phyloP scores from a whole-genome alignment of 2,329 filamentous ascomycete genomes.

The Penicillium sp. region DNA sequence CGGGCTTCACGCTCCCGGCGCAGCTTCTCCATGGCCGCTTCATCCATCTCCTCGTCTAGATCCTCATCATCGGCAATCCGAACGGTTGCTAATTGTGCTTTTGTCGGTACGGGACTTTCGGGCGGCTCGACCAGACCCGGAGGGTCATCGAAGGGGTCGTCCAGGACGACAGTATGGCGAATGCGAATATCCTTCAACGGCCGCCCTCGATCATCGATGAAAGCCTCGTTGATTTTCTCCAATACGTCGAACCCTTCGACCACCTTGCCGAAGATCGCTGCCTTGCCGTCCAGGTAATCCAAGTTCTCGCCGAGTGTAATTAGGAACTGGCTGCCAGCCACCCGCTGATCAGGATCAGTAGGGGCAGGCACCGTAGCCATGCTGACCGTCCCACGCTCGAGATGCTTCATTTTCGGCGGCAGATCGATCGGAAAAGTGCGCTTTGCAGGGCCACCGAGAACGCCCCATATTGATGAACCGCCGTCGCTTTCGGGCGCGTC shows the following conservation, averaged over 20 bases:
- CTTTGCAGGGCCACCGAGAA: slow-evolving; percentile 69
- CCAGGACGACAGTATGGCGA: slow-evolving; percentile 85
- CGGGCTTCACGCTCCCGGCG: slow-evolving; percentile 87
- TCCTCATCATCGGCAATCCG: slow-evolving; percentile 89
- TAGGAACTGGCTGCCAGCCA: slow-evolving; percentile 91
- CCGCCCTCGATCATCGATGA: slow-evolving; percentile 81
- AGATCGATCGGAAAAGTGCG: slow-evolving; percentile 83
- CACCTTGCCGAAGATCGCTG: slow-evolving; percentile 92
- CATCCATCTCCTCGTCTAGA: slow-evolving; percentile 75
- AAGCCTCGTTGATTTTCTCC: slow-evolving; percentile 89
- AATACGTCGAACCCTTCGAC: slow-evolving; percentile 94
- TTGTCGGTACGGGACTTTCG: slow-evolving; percentile 76
- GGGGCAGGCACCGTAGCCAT: slow-evolving; percentile 88
- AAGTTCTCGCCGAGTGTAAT: slow-evolving; percentile 87
- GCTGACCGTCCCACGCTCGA: slow-evolving; percentile 87
- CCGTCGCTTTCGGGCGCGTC: slow-evolving; percentile 84
- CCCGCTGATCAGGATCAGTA: slow-evolving; percentile 74
- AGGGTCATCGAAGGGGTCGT: slow-evolving; percentile 89
- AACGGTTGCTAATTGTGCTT: slow-evolving; percentile 85
- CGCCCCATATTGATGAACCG: slow-evolving; percentile 89
- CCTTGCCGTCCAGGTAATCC: slow-evolving; percentile 88
- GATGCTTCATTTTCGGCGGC: slow-evolving; percentile 83
- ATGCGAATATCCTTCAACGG: slow-evolving; percentile 94
- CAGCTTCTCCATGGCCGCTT: slow-evolving; percentile 75
- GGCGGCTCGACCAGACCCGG: slow-evolving; percentile 73